Evolutionary conservation across 495 filamentous ascomycete species (phyloP), one percentile per base, ranked within the genome.

Genomic region (Xylaria grammica): DNA sequence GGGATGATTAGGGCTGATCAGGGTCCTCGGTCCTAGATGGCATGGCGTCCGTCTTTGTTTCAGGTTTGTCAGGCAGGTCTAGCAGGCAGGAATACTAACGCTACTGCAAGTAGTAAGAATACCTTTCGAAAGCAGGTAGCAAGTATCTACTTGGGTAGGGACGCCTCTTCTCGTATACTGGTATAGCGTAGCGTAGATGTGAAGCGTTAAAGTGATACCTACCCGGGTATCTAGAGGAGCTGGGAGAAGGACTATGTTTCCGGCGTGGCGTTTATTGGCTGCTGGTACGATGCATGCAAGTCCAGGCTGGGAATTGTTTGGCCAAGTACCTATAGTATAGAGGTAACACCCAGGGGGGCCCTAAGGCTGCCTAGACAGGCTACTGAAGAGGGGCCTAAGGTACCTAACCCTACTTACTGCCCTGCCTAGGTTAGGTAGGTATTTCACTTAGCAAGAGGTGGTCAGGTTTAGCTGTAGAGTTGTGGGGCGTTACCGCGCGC

Each of bases 11-110:
- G n/a, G 11, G 40, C 2, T 13, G 45, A 55, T 55, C 50, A 63
- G 60, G 60, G 60, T 54, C 38, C 17, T 38, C n/a, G n/a, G 51
- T 63, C 60, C 55, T 44, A 48, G 60, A 63, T 55, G 17, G 40
- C 13, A 63, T 55, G 17, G 40, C 13, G 32, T 40, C 40, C 19
- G 42, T 46, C 19, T 40, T 51, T 62, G 50, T 62, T 54, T 62
- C 60, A 54, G 56, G 48, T 59, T 42, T 59, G n/a, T 48, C 56
- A 59, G 56, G 56, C 34, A 40, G 40, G 44, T n/a, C n/a, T n/a
- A n/a, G n/a, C 56, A 59, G 56, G 56, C 56, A 42, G 40, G 42
- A 38, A n/a, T 11, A 32, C 58, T 22, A 38, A 42, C 58, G 58
- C 58, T 61, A 51, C 58, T 60, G 57, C 57, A 50, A 27, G 57